Base-by-base conservation (phyloP, 2,329 filamentous ascomycete species). In the Cercospora janseana region DNA sequence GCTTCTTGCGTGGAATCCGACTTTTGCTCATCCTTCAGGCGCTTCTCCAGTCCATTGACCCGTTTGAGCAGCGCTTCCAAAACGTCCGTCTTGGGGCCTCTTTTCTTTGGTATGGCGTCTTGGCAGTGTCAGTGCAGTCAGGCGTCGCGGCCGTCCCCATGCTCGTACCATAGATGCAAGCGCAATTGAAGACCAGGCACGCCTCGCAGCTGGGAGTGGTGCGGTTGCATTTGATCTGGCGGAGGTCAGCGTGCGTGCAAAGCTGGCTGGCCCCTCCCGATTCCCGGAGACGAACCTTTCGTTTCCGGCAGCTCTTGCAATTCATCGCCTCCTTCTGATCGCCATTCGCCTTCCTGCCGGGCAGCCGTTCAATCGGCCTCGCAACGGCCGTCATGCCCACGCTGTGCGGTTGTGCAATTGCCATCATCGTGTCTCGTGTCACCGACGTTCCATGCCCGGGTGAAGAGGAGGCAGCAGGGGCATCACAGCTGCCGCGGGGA, bases 291-390 rank as follows among this genome's bases (percentile, higher is more conserved):
- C 44, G 29, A n/a, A 92, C 88, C 85, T 95, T 95, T 73, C 89
- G 80, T 72, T 94, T 94, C 61, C 89, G 82, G 75, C 89, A 95
- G 49, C 88, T 93, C 71, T 95, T 94, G 81, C 89, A 95, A 70
- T 95, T 95, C 89, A 95, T 95, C 26, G 87, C 87, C 75, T 94
- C 89, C 63, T 87, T 83, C 31, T 87, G 87, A 68, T 93, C 87
- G 62, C 81, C 85, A 69, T 79, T 83, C 70, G 82, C 75, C 32
- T 86, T 82, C 56, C 85, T 82, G 47, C 83, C 78, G 20, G 86
- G 85, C 59, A 92, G 74, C 55, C 87, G 82, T 71, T 91, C 86
- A 69, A 92, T 92, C 21, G 86, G 85, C 63, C 87, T 80, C 57
- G 86, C 81, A 78, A 88, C 85, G 8, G 51, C 44, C 27, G 54